Base-by-base conservation (phyloP, 2,329 filamentous ascomycete species). In the Sclerotinia sclerotiorum region DNA sequence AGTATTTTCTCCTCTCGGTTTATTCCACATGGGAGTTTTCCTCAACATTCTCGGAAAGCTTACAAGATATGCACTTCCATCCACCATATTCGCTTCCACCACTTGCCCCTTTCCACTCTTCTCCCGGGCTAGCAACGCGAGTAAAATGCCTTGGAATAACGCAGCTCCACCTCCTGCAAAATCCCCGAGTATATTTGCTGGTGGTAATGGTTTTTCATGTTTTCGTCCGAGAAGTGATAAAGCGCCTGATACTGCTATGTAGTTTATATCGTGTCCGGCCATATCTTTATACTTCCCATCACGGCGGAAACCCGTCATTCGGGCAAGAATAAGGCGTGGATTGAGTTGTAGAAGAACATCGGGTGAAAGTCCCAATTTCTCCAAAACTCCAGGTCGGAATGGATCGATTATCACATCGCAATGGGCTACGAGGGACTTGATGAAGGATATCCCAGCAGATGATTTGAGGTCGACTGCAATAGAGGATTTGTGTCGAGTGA, bases 201-300 rank as follows among this genome's bases (percentile, higher is more conserved):
- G 95, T 24, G 94, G 85, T 70, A 90, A 88, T 0, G 94, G 94
- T 72, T 87, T 88, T 76, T 89, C 86, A 21, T 83, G 85, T 39
- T 82, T 81, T 0, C 90, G 83, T 0, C 94, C 94, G 3, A 98
- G 85, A 79, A 97, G 83, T 0, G 85, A 84, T 39, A 98, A 80
- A 0, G 91, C 89, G 0, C 94, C 94, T 0, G 90, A 91, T 0
- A 97, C 92, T 61, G 94, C 92, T 54, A 98, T 89, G 79, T 98
- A 98, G 77, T 98, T 97, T 79, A 97, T 97, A 78, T 97, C 94
- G 77, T 97, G 94, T 56, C 94, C 94, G 0, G 94, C 93, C 94
- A 97, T 97, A 75, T 85, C 81, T 60, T 86, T 87, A 80, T 97
- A 98, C 74, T 88, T 89, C 0, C 94, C 94, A 79, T 96, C 92